Conservation (phyloP, 2,329 filamentous ascomycete species). For the Calonectria pauciramosa region DNA sequence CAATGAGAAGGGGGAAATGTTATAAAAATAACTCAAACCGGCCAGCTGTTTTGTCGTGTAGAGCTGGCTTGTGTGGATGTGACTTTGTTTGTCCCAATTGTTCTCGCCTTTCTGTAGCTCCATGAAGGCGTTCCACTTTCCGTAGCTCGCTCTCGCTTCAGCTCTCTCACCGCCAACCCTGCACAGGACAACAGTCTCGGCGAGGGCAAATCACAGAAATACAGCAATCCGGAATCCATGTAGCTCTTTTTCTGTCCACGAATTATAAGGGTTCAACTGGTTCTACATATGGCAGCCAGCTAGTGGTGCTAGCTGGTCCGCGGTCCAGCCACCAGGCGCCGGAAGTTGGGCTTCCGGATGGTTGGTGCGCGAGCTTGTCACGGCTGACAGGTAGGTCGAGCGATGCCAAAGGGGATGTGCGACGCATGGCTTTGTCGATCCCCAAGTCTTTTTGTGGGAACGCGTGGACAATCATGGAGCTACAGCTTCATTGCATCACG, state of each 20-base stretch:
- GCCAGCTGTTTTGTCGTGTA: not conserved
- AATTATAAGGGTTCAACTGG: not conserved
- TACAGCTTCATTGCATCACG: not conserved
- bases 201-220: not conserved
- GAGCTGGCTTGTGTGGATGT: not conserved
- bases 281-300: not conserved
- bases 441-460: not conserved
- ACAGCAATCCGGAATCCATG: not conserved
- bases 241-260: not conserved
- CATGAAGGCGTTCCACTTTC: not conserved
- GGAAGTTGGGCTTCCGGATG: not conserved
- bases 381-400: not conserved
- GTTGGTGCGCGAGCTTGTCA: not conserved
- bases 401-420: not conserved
- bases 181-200: not conserved
- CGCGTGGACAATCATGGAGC: not conserved
- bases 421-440: not conserved
- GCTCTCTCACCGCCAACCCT: slow-evolving; percentile 1
- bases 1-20: not conserved
- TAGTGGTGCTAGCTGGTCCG: not conserved
- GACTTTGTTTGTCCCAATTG: not conserved
- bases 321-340: not conserved
- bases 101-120: not conserved
- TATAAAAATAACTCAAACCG: not conserved
- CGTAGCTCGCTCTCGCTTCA: not conserved